These are phyloP conservation scores for Bullera alba DNA, from an alignment of 768 basidiomycete genomes.

Conservation along the genomic window DNA sequence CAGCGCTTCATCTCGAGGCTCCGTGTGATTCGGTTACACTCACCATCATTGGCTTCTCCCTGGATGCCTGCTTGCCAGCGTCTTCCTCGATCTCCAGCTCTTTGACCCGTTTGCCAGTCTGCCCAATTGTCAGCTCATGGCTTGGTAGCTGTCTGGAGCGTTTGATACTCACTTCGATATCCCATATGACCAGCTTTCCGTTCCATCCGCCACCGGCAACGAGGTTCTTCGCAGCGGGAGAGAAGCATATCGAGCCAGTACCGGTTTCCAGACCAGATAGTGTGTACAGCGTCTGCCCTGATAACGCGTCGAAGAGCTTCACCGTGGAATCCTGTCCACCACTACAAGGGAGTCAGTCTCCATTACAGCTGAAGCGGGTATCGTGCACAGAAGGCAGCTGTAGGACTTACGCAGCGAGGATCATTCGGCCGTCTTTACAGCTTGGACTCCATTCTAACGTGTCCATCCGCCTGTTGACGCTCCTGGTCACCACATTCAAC, in stretches of 20 bases:
- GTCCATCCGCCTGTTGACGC: slow-evolving; percentile 35
- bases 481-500: slow-evolving; percentile 15
- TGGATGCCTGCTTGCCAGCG: slow-evolving; percentile 6
- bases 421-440: slow-evolving; percentile 19
- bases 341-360: slow-evolving; percentile 2
- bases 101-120: slow-evolving; percentile 15
- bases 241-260: slow-evolving; percentile 37
- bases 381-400: too few relatives aligned
- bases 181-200: slow-evolving; percentile 36
- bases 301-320: slow-evolving; percentile 33
- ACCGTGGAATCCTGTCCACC: slow-evolving; percentile 40
- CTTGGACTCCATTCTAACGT: slow-evolving; percentile 31
- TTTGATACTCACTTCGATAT: slow-evolving; percentile 39
- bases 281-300: slow-evolving; percentile 31
- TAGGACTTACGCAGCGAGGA: slow-evolving; percentile 39
- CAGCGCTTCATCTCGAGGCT: background rate
- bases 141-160: background rate
- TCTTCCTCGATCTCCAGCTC: slow-evolving; percentile 21
- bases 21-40: background rate
- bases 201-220: slow-evolving; percentile 41
- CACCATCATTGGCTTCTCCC: slow-evolving; percentile 28
- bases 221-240: slow-evolving; percentile 15
- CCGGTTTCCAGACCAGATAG: slow-evolving; percentile 28
- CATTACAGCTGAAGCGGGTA: background rate
- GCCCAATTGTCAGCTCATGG: too few relatives aligned